Evolutionary conservation across 805 yeast species (phyloP).

Genomic region (Maudiozyma bulderi): DNA sequence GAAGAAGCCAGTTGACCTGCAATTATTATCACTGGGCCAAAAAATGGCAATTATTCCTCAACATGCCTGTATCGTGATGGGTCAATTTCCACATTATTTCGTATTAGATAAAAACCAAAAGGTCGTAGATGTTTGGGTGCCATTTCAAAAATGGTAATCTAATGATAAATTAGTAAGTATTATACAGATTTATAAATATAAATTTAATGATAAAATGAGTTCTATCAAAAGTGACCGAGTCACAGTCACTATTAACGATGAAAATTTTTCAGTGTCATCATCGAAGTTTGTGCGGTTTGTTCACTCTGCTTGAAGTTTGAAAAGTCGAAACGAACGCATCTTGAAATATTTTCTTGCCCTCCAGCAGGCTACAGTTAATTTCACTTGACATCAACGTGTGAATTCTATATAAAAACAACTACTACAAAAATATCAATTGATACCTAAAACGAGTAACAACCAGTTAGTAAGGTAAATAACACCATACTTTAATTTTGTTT

Average conservation of each 20-base stretch:
- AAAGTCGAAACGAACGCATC: not conserved
- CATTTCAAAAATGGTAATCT: slow-evolving; percentile 42
- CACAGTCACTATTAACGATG: slow-evolving; percentile 4
- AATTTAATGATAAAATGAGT: not conserved
- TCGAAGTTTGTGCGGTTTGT: not conserved
- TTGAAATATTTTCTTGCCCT: too few relatives aligned
- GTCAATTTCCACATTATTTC: slow-evolving; percentile 48
- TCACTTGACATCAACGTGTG: too few relatives aligned
- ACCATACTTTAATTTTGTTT: not conserved
- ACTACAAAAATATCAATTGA: too few relatives aligned
- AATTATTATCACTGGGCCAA: slow-evolving; percentile 33
- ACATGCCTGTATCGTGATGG: slow-evolving; percentile 66
- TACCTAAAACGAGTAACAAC: not conserved
- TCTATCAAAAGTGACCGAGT: too few relatives aligned
- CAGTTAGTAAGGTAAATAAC: not conserved
- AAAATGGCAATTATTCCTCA: slow-evolving; percentile 52
- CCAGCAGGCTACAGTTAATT: too few relatives aligned
- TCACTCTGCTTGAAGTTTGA: too few relatives aligned
- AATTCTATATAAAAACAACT: too few relatives aligned
- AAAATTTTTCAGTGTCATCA: slow-evolving; percentile 4
- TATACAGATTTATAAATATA: not conserved
- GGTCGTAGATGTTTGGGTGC: slow-evolving; percentile 56
- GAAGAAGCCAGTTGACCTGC: not conserved
- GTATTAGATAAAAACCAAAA: slow-evolving; percentile 39
- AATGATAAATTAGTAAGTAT: not conserved